phyloP scores from a whole-genome alignment of 306 rosid species.

The Ziziphus jujuba region DNA sequence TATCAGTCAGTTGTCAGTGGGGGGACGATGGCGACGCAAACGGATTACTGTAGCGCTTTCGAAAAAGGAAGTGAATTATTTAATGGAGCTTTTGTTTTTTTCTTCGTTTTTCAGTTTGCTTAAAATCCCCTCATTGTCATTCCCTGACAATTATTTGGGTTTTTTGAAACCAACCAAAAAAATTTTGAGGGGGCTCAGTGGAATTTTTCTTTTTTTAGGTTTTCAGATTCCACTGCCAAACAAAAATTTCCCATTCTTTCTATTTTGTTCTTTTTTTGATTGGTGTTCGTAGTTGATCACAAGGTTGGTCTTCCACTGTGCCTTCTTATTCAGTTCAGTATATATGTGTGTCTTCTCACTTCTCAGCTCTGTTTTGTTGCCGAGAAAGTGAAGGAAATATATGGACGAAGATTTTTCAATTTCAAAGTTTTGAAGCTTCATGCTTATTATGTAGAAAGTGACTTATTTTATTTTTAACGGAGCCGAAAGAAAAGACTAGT shows the following conservation, averaged over 20 bases:
- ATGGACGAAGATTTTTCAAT: background rate
- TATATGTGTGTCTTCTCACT: too few relatives aligned
- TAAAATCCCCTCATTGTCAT: constrained; percentile 15
- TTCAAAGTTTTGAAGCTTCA: background rate
- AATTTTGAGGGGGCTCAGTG: constrained; percentile 10
- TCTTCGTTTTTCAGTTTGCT: background rate
- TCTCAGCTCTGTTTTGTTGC: constrained; percentile 3
- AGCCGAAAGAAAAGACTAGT: background rate
- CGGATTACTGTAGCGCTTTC: constrained; percentile 35
- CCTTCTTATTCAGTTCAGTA: background rate
- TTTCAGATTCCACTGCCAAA: background rate
- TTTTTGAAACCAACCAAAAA: too few relatives aligned
- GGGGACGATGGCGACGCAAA: constrained; percentile 28
- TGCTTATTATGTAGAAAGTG: background rate
- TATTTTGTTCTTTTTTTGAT: too few relatives aligned
- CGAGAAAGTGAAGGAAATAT: constrained; percentile 1
- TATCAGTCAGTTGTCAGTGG: constrained; percentile 6
- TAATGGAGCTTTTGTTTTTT: background rate
- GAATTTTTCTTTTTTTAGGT: background rate
- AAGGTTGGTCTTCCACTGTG: background rate
- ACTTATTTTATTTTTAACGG: background rate
- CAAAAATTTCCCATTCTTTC: background rate
- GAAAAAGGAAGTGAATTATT: constrained; percentile 25
- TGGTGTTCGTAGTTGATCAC: constrained; percentile 1
- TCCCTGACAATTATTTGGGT: constrained; percentile 10